phyloP scores from a whole-genome alignment of 805 yeast species.

The Ogataea dorogensis region DNA sequence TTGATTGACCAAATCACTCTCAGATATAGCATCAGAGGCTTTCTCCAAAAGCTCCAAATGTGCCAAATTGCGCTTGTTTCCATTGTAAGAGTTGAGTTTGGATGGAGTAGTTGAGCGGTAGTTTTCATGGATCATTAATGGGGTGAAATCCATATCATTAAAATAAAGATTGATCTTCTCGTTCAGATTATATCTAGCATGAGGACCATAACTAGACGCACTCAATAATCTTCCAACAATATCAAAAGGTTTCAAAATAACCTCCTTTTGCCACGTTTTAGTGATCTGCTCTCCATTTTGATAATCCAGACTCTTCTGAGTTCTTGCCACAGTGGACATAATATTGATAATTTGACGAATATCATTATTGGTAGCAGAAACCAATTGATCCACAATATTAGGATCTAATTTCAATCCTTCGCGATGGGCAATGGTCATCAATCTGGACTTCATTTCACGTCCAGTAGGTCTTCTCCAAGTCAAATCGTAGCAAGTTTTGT shows the following conservation, averaged over 20 bases:
- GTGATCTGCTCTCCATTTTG: slow-evolving; percentile 63
- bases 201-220: slow-evolving; percentile 56
- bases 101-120: slow-evolving; percentile 68
- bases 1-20: slow-evolving; percentile 76
- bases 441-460: slow-evolving; percentile 71
- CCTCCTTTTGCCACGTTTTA: slow-evolving; percentile 81
- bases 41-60: slow-evolving; percentile 63
- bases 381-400: slow-evolving; percentile 76
- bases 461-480: slow-evolving; percentile 90
- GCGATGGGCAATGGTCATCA: slow-evolving; percentile 86
- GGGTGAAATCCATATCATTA: slow-evolving; percentile 92
- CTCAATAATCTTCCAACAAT: slow-evolving; percentile 67
- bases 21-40: slow-evolving; percentile 88
- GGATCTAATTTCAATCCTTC: slow-evolving; percentile 83
- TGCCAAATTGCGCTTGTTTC: slow-evolving; percentile 40
- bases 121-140: slow-evolving; percentile 95
- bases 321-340: slow-evolving; percentile 77
- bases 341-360: slow-evolving; percentile 92
- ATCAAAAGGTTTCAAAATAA: slow-evolving; percentile 90
- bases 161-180: slow-evolving; percentile 88
- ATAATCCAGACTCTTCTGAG: slow-evolving; percentile 61
- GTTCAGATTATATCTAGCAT: slow-evolving; percentile 55
- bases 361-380: slow-evolving; percentile 82
- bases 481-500: slow-evolving; percentile 72
- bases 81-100: slow-evolving; percentile 15